phyloP scores from a whole-genome alignment of 306 rosid genomes.

The Rosa lucieae region DNA sequence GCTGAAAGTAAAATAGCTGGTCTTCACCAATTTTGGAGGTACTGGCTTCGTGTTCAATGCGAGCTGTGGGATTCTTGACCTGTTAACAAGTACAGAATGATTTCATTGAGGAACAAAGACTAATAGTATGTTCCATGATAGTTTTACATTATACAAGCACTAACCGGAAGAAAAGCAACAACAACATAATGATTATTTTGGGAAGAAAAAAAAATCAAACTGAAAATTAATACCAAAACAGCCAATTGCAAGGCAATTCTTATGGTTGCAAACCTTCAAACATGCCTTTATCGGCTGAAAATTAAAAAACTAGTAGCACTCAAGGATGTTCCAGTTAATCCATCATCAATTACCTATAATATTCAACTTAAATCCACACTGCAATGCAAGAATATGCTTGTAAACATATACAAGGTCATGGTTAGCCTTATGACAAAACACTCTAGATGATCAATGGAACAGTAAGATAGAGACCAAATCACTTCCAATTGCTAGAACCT shows the following conservation, averaged over 20 bases:
- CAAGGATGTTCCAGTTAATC: background rate
- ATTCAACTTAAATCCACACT: background rate
- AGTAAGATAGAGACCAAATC: background rate
- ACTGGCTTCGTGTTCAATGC: conserved; percentile 92
- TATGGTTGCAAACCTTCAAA: background rate
- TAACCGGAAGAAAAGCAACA: background rate
- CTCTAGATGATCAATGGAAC: background rate
- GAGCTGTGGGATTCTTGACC: conserved; percentile 88
- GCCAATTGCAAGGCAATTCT: background rate
- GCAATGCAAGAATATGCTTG: background rate
- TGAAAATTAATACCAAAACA: background rate
- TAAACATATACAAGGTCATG: background rate
- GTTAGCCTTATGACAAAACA: background rate
- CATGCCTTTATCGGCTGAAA: background rate
- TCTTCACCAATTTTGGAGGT: conserved; percentile 94
- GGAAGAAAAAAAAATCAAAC: background rate
- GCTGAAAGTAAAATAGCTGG: conserved; percentile 89
- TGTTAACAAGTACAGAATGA: conserved; percentile 22
- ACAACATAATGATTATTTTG: background rate
- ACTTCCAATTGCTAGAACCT: background rate
- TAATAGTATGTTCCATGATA: background rate
- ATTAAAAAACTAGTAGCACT: background rate
- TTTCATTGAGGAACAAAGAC: background rate
- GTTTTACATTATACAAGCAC: background rate
- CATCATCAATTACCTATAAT: background rate